Base-by-base conservation (phyloP, 148 eudicot species). In the Pharnaceum exiguum region DNA sequence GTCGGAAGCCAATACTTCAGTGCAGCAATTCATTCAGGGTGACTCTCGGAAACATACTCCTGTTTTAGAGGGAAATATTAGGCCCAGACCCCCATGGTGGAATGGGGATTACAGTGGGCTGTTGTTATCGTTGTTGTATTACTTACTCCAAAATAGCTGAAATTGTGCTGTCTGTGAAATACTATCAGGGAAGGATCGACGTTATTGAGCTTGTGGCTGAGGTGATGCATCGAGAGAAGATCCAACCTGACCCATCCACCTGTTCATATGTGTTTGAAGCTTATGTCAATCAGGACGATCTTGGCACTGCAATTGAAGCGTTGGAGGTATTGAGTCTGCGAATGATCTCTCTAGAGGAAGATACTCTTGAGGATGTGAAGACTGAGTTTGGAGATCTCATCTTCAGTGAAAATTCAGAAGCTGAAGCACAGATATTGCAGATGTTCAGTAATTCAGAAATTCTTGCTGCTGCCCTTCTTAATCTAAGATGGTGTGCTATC, bases 261-360 rank as follows among this genome's bases (percentile, higher is more conserved):
- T 87, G 96, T 59, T 35, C 57, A 13, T 70, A 49, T 39, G 95
- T 91, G 16, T 85, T 85, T 65, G 37, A 70, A 46, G 81, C 90
- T 38, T 91, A 88, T 60, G 79, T 63, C 39, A 67, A 76, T 18
- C 46, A 36, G 10, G 78, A 69, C 26, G 75, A 61, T 65, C 59
- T 63, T 25, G 75, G 55, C 69, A 91, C 94, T 23, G 93, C 94
- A 17, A 13, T 81, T 46, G 97, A 91, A 78, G 93, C 97, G 21
- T 71, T 91, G 69, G 86, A 81, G 60, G 96, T 91, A 55, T 67
- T 88, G 59, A 81, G 96, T 58, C 45, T 85, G 80, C 71, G 88
- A 62, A 91, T 91, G 98, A 81, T 91, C 39, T 79, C 90, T 30
- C 70, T 49, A 63, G 80, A 83, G 18, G 68, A 75, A 5, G 13